Evolutionary conservation across 805 yeast genomes (phyloP).

Genomic region (Starmerella lactis-condensi): DNA sequence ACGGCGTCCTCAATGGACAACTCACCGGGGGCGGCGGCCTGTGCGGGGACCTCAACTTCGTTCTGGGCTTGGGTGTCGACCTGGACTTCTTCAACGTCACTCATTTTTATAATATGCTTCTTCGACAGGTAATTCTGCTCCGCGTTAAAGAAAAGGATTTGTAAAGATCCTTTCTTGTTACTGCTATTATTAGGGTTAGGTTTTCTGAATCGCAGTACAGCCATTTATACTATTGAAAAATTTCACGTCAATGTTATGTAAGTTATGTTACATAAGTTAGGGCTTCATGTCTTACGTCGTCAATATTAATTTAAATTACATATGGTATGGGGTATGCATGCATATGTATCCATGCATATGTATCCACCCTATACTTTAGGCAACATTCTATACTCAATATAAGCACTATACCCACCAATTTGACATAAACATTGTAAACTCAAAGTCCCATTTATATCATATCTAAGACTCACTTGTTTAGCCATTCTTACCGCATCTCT

Average conservation of each 20-base stretch:
- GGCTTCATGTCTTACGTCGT: too few species aligned
- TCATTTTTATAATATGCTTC: slow-evolving; percentile 28
- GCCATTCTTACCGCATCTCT: slow-evolving; percentile 34
- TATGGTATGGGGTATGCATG: too few species aligned
- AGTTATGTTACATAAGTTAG: too few species aligned
- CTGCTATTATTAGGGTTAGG: too few species aligned
- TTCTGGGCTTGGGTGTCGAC: slow-evolving; percentile 36
- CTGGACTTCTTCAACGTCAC: slow-evolving; percentile 82
- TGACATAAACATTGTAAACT: slow-evolving; percentile 30
- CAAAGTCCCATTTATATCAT: slow-evolving; percentile 34
- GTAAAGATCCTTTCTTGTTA: too few species aligned
- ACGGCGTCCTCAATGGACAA: slow-evolving; percentile 96
- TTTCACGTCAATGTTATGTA: too few species aligned
- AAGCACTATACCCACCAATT: slow-evolving; percentile 17
- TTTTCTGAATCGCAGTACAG: too few species aligned
- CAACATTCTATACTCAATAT: slow-evolving; percentile 19
- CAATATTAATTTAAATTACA: too few species aligned
- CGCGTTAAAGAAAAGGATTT: slow-evolving; percentile 10
- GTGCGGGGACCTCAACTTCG: slow-evolving; percentile 60
- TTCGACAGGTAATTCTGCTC: slow-evolving; percentile 21
- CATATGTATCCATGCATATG: too few species aligned
- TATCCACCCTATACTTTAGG: too few species aligned
- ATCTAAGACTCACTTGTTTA: slow-evolving; percentile 35
- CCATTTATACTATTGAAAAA: too few species aligned
- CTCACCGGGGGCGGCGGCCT: slow-evolving; percentile 68